phyloP scores from a whole-genome alignment of 2,329 filamentous ascomycete genomes.

The Colletotrichum euphorbiae region DNA sequence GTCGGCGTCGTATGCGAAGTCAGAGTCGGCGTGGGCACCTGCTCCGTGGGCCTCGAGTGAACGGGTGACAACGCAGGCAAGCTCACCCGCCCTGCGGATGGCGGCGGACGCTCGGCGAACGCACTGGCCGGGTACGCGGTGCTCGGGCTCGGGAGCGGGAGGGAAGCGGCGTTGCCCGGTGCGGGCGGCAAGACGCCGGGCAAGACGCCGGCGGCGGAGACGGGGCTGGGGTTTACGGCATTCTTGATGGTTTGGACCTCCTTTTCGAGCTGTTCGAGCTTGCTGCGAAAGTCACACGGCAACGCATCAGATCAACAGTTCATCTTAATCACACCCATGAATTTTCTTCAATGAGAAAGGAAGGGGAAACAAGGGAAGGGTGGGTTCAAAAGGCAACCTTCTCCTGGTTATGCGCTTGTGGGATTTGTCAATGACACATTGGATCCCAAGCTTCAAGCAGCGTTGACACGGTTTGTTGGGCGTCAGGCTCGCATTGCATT shows the following conservation, averaged over 20 bases:
- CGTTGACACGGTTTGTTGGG: constrained; percentile 57
- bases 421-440: constrained; percentile 59
- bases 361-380: neutral
- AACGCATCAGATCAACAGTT: constrained; percentile 22
- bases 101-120: constrained; percentile 41
- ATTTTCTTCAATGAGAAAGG: neutral
- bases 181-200: constrained; percentile 6
- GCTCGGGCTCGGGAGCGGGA: constrained; percentile 46
- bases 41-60: constrained; percentile 27
- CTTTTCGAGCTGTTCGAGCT: constrained; percentile 57
- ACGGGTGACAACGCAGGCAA: constrained; percentile 35
- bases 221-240: constrained; percentile 51
- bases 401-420: constrained; percentile 60
- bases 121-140: constrained; percentile 41
- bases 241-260: constrained; percentile 41
- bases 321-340: neutral
- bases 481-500: constrained; percentile 55
- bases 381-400: constrained; percentile 48
- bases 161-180: neutral
- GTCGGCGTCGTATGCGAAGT: constrained; percentile 47
- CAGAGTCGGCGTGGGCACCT: constrained; percentile 44
- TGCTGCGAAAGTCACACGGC: constrained; percentile 50
- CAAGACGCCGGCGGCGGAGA: constrained; percentile 17
- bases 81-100: constrained; percentile 33
- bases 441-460: constrained; percentile 56